Evolutionary conservation across 805 yeast species (phyloP).

Genomic region (Metschnikowia bowlesiae): DNA sequence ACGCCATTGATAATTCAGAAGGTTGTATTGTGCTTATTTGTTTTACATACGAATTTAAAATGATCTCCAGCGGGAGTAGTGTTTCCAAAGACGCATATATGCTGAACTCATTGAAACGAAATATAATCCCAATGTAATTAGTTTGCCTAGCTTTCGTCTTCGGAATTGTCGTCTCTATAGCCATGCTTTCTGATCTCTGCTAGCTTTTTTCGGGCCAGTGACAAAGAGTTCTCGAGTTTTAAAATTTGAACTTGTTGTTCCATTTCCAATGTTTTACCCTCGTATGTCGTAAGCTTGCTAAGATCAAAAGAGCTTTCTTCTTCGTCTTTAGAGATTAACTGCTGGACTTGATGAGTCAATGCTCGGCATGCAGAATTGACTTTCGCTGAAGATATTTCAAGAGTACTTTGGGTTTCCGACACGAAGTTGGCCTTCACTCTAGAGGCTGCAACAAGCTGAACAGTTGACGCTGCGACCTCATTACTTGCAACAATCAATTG

Average conservation of each 20-base stretch:
- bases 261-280: conserved; percentile 82
- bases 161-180: conserved; percentile 51
- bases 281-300: conserved; percentile 64
- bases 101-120: too few species aligned
- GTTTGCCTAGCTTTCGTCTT: conserved; percentile 1
- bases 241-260: conserved; percentile 89
- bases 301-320: conserved; percentile 51
- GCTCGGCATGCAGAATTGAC: conserved; percentile 75
- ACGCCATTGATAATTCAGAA: too few species aligned
- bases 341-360: conserved; percentile 67
- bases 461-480: conserved; percentile 89
- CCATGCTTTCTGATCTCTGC: conserved; percentile 82
- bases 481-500: conserved; percentile 86
- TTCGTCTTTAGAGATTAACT: conserved; percentile 40
- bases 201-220: conserved; percentile 68
- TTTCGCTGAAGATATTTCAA: conserved; percentile 63
- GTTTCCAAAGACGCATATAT: too few species aligned
- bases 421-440: conserved; percentile 76
- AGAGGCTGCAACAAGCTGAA: conserved; percentile 87
- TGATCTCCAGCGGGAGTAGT: too few species aligned
- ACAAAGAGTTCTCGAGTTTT: conserved; percentile 71
- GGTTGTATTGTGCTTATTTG: too few species aligned
- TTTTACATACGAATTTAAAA: too few species aligned
- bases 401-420: conserved; percentile 69
- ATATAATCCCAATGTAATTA: too few species aligned